Evolutionary conservation across 495 filamentous ascomycete genomes (phyloP).

Genomic region (Neurospora tetrasperma): DNA sequence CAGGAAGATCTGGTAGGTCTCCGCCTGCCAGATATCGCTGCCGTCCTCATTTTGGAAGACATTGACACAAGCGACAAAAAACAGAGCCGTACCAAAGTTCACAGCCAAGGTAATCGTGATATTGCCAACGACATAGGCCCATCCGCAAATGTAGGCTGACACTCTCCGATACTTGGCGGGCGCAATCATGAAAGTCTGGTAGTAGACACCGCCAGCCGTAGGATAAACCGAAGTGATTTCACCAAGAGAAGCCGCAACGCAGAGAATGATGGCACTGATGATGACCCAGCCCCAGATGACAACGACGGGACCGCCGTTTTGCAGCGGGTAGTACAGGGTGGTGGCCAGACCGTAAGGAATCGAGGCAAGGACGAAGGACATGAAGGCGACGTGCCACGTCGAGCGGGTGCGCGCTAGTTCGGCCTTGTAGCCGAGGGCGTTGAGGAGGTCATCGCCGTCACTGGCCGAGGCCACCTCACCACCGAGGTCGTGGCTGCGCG

Average conservation of each 20-base stretch:
- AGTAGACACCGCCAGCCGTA: constrained; percentile 47
- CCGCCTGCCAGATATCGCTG: constrained; percentile 29
- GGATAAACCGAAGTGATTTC: constrained; percentile 49
- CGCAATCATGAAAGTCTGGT: constrained; percentile 46
- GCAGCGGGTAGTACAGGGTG: constrained; percentile 58
- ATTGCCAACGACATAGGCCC: constrained; percentile 58
- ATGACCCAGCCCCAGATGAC: constrained; percentile 55
- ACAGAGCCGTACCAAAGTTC: constrained; percentile 54
- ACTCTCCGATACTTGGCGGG: constrained; percentile 30
- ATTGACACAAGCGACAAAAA: constrained; percentile 43
- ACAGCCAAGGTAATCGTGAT: constrained; percentile 61
- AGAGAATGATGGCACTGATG: constrained; percentile 39
- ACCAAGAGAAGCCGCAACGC: constrained; percentile 41
- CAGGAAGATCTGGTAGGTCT: constrained; percentile 48
- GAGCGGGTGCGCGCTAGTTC: constrained; percentile 42
- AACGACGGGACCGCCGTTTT: constrained; percentile 53
- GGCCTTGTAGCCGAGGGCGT: constrained; percentile 42
- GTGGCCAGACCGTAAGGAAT: constrained; percentile 60
- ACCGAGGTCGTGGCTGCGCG: neutral
- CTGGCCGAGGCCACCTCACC: neutral
- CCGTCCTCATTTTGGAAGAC: constrained; percentile 37
- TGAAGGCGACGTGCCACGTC: constrained; percentile 47
- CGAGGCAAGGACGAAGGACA: constrained; percentile 45
- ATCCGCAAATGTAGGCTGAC: constrained; percentile 55
- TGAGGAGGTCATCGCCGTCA: constrained; percentile 38